Evolutionary conservation across 768 basidiomycete species (phyloP).

Genomic region (Macrolepiota dolichaula): DNA sequence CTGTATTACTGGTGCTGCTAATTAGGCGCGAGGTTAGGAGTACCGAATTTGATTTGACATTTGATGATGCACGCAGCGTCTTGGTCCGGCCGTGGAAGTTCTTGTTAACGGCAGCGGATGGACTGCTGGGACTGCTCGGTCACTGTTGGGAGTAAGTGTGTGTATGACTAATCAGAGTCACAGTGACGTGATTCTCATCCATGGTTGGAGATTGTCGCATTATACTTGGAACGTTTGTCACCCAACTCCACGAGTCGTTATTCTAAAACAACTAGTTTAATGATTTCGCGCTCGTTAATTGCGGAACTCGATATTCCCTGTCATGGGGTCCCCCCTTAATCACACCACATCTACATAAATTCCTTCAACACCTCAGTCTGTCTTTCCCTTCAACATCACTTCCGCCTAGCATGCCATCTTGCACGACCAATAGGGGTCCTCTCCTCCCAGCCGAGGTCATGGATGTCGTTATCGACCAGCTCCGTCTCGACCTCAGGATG

Average conservation of each 20-base stretch:
- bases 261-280: neutral
- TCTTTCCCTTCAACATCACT: neutral
- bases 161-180: neutral
- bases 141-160: neutral
- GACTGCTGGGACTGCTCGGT: too few species aligned
- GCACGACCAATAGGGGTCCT: conserved; percentile 6
- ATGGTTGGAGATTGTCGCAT: neutral
- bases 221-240: conserved; percentile 7
- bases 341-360: neutral
- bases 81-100: neutral
- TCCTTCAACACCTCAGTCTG: neutral
- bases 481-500: conserved; percentile 21
- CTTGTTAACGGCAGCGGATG: too few species aligned
- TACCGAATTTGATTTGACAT: neutral
- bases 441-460: conserved; percentile 27
- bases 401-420: neutral
- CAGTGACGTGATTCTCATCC: neutral
- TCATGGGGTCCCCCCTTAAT: neutral
- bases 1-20: too few species aligned
- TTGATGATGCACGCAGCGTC: neutral
- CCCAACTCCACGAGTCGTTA: neutral
- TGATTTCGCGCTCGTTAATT: neutral
- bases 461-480: conserved; percentile 32
- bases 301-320: neutral
- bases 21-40: neutral